A percentile compares a stretch with the other conserved stretches of the same genome.
These are phyloP conservation scores for Plasmodium sp. DNA, from an alignment of 169 alveolate species.

Conservation along the genomic window DNA sequence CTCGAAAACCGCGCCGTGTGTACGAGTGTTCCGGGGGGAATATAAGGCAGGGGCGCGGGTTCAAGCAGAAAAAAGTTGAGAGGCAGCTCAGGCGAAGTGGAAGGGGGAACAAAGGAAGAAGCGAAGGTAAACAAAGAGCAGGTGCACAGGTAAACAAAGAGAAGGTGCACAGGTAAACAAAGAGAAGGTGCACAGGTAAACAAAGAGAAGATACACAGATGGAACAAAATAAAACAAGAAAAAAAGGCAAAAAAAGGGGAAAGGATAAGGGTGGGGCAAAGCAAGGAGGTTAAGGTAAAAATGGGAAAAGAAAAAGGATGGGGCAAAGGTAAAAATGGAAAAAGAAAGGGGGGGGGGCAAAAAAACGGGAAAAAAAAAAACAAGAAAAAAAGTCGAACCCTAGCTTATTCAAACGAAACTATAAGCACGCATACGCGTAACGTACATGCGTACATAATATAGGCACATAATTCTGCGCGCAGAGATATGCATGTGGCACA, in stretches of 20 bases:
- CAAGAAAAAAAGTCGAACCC: not conserved
- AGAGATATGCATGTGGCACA: not conserved
- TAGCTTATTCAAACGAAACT: not conserved
- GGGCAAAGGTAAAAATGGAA: not conserved
- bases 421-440: not conserved
- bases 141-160: not conserved
- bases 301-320: not conserved
- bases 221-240: not conserved
- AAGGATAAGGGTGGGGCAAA: not conserved
- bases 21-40: not conserved
- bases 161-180: not conserved
- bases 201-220: not conserved
- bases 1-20: not conserved
- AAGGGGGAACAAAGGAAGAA: not conserved
- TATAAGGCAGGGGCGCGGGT: not conserved
- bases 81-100: not conserved
- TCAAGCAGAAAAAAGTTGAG: not conserved
- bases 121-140: not conserved
- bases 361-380: not conserved
- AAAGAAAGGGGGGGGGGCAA: not conserved
- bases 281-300: not conserved
- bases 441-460: not conserved
- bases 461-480: not conserved
- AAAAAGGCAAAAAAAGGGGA: not conserved
- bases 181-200: not conserved